Base-by-base conservation (phyloP, 169 alveolate genomes). In the Plasmodium chabaudi region DNA sequence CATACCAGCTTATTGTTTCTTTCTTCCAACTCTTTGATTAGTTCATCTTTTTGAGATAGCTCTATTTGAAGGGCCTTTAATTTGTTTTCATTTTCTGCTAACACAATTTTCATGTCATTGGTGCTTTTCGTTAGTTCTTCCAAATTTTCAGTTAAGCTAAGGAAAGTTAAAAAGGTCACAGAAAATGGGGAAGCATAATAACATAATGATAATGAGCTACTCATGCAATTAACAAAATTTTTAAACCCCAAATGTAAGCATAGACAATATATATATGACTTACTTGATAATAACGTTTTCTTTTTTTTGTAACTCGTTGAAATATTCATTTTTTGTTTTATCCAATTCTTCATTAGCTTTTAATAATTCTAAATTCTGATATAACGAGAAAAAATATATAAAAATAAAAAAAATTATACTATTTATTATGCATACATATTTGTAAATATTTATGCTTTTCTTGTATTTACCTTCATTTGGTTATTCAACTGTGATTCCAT, bases 61-160 rank as follows among this genome's bases (percentile, higher is more conserved):
- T 64, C 70, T 46, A 23, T 10, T 51, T 56, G 34, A 42, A 77
- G 49, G 7, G 23, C 47, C 46, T 64, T 77, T 42, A 65, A 63
- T 15, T 77, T 77, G 12, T 49, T 47, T 61, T 77, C 77, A 44
- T 56, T 77, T 77, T 77, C 77, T n/a, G 34, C 56, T 27, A 77
- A 56, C 69, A 74, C 44, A 25, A 19, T 21, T 69, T 77, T 77
- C 88, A 77, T 77, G 59, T 77, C 77, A 19, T 74, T 42, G 1
- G 65, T 75, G 75, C 77, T 77, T 77, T 64, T 65, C 19, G 69
- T 77, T 64, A 77, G 61, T n/a, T 77, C 51, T 39, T 42, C 46
- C 21, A 77, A 12, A 39, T 77, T 77, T 53, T 10, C 53, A 51
- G 61, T 77, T 39, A 77, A 64, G 47, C 88, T 77, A 44, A 34